These are phyloP conservation scores for Claviceps arundinis DNA, from an alignment of 2,329 filamentous ascomycete species.

Conservation along the genomic window DNA sequence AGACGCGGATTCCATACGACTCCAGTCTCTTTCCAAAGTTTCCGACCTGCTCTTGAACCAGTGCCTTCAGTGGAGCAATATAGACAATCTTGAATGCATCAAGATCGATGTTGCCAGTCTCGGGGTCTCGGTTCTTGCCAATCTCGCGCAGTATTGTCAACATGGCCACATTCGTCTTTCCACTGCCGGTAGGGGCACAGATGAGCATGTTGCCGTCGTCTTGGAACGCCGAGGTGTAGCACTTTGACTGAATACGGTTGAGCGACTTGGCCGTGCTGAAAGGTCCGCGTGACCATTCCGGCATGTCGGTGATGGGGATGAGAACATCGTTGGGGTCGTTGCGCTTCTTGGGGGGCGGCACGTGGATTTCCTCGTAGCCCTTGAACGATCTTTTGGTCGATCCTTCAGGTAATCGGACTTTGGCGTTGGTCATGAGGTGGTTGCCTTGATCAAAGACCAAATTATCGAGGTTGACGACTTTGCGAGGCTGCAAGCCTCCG, in stretches of 20 bases:
- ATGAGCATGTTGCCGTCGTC: slow-evolving; percentile 97
- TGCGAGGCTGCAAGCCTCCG: slow-evolving; percentile 74
- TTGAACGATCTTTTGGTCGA: slow-evolving; percentile 94
- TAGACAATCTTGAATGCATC: slow-evolving; percentile 98
- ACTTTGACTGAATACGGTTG: slow-evolving; percentile 92
- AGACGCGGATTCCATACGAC: slow-evolving; percentile 79
- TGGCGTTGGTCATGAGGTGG: slow-evolving; percentile 98
- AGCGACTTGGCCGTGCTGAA: slow-evolving; percentile 79
- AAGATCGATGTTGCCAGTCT: slow-evolving; percentile 86
- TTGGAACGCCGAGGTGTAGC: slow-evolving; percentile 79
- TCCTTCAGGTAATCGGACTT: slow-evolving; percentile 82
- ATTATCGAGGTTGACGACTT: slow-evolving; percentile 87
- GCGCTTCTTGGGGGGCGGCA: slow-evolving; percentile 82
- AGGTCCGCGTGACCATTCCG: slow-evolving; percentile 78
- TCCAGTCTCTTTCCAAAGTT: slow-evolving; percentile 90
- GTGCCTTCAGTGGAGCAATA: slow-evolving; percentile 86
- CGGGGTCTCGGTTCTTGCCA: slow-evolving; percentile 80
- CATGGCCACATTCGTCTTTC: slow-evolving; percentile 99
- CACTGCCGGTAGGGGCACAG: slow-evolving; percentile 91
- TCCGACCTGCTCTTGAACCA: slow-evolving; percentile 95
- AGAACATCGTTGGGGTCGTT: slow-evolving; percentile 67
- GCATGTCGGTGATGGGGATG: slow-evolving; percentile 75
- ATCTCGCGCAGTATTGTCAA: slow-evolving; percentile 90
- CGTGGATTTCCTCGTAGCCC: slow-evolving; percentile 96
- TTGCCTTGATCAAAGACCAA: slow-evolving; percentile 96